A percentile compares a stretch with the other conserved stretches of the same genome.
These are phyloP conservation scores for Acanthamoeba royreba DNA, from an alignment of 208 protist genomes.

Conservation along the genomic window DNA sequence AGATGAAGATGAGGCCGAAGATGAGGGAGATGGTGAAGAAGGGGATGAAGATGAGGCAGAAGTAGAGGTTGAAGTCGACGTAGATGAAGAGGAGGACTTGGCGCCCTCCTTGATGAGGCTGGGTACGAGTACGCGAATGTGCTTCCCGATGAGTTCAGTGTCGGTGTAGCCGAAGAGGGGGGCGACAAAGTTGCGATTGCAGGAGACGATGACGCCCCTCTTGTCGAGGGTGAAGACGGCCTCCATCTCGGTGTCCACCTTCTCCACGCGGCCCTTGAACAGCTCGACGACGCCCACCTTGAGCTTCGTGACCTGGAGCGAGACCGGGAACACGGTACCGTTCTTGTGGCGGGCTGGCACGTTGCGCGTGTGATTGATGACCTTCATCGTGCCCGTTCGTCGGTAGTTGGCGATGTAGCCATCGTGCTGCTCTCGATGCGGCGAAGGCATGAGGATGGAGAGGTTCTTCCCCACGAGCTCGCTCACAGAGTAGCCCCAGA, in stretches of 20 bases:
- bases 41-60: neutral
- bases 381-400: conserved; percentile 38
- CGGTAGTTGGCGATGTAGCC: conserved; percentile 38
- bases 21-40: neutral
- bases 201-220: conserved; percentile 14
- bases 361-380: conserved; percentile 15
- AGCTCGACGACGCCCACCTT: conserved; percentile 40
- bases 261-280: conserved; percentile 39
- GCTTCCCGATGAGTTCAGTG: neutral
- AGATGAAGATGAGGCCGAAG: neutral
- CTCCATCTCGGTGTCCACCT: conserved; percentile 31
- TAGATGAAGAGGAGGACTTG: neutral
- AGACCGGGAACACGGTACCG: conserved; percentile 40
- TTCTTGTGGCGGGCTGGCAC: conserved; percentile 33
- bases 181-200: conserved; percentile 15
- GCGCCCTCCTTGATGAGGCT: neutral
- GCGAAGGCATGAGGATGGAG: conserved; percentile 43
- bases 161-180: conserved; percentile 39
- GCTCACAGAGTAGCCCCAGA: conserved; percentile 32
- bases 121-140: conserved; percentile 35
- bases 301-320: conserved; percentile 44
- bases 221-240: conserved; percentile 39
- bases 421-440: conserved; percentile 39
- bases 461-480: conserved; percentile 47
- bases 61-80: neutral